Evolutionary conservation across 176 grass and related monocot genomes (phyloP), one percentile per base, ranked within the genome.

Genomic region (Musa itinerans): DNA sequence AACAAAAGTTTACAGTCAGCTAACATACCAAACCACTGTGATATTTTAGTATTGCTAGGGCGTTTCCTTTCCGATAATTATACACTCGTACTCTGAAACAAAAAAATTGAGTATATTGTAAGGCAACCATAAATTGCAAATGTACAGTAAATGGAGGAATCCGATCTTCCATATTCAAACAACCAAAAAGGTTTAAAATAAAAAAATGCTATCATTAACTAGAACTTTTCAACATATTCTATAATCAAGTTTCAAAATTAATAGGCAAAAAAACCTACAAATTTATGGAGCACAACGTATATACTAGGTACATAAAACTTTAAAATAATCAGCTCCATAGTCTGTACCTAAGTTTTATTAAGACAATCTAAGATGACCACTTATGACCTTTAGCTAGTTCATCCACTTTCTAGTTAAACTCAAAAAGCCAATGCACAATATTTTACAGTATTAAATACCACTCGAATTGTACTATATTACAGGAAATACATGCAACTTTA

Each of bases 61-160:
- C 78, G 66, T 89, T 98, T 79, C 88, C 94, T 82, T 91, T 93
- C 23, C 52, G 83, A 81, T 91, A 97, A 79, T 90, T 89, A 78
- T 92, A 89, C 43, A 97, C 85, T 78, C 88, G 90, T 21, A 97
- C 87, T 80, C 94, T 97, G 83, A 26, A 81, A 86, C 20, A 27
- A 53, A 16, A 51, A 11, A 50, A 70, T 21, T 43, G 34, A 43
- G 34, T 43, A 43, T 43, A 43, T 72, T 68, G 63, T 34, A 58
- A 52, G 16, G 6, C 34, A 43, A 43, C 34, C 34, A 43, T 43
- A 43, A 43, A 43, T 6, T 43, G 34, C 34, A 43, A 58, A 58
- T 58, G 10, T 3, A 58, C 55, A 13, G 55, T 58, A 19, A 43
- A 6, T 43, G 34, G 4, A 43, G 34, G 34, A 43, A 43, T 43